Base-by-base conservation (phyloP, 2,329 filamentous ascomycete species). In the Aspergillus costaricaensis region DNA sequence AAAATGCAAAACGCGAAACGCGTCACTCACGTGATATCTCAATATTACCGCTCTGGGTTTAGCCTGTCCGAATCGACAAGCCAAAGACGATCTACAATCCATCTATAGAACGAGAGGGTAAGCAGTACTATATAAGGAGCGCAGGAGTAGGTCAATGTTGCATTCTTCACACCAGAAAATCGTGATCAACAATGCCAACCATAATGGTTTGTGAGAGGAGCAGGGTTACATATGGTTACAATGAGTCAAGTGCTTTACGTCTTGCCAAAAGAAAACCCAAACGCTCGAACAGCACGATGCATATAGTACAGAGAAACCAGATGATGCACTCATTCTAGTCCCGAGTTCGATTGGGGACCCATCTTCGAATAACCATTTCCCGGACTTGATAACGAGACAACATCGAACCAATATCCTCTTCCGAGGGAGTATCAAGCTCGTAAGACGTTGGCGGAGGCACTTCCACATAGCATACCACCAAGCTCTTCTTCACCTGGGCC, bases 381-480 rank as follows among this genome's bases (percentile, higher is more conserved):
- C 91, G 84, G 21, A 97, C 84, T 67, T 83, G 88, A 73, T 96
- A 97, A 57, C 83, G 80, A 68, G 82, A 83, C 68, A 97, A 75
- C 25, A 90, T 75, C 9, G 79, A 79, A 1, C 87, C 83, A 54
- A 95, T 82, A 61, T 91, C 86, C 80, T 71, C 59, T 38, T 76
- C 74, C 2, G 62, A 63, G 19, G 56, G 38, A 9, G 79, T 74
- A 27, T 80, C 77, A 50, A 79, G 32, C 25, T 54, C 57, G 14
- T 53, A 48, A n/a, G 44, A 77, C 15, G 81, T 70, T 1, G 91
- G 90, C 3, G 89, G 83, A 2, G 95, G 95, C 5, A 99, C 83
- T 65, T 98, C 93, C 12, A 99, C 93, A 72, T 97, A 99, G 43
- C 91, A 89, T 32, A 99, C 75, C 39, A 98, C 88, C 66, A 99